Base-by-base conservation (phyloP, 352 stramenopile genomes). In the Globisporangium takayamanum region DNA sequence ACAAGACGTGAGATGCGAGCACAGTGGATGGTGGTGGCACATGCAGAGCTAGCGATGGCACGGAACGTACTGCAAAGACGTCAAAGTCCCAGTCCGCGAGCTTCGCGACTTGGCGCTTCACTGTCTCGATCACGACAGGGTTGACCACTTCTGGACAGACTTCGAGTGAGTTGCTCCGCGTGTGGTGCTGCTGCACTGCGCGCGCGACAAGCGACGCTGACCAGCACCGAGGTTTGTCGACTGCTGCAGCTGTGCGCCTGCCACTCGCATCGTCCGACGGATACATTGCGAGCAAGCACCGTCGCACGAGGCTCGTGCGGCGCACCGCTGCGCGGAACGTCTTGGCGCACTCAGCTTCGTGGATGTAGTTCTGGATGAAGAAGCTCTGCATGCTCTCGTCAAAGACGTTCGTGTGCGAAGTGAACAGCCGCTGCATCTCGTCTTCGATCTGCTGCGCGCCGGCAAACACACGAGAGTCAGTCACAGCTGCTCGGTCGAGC, bases 291-390 rank as follows among this genome's bases (percentile, higher is more conserved):
- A 83, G 63, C 7, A 93, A 57, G 66, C 79, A 91, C 16, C 80
- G 74, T 20, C 80, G 80, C 30, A 91, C 63, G 53, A 93, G 79
- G 44, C 84, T 91, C 26, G 80, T 91, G 47, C 81, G 79, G 5
- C 79, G 77, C 55, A 91, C 59, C 10, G 80, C 79, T 4, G 74
- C 75, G 16, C 79, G 79, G 42, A 90, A 88, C 5, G 68, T 87
- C 65, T 87, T 89, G 47, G 69, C 74, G 46, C 70, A 85, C 52
- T 89, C 81, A 14, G 72, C 69, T 57, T 89, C 81, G 58, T 89
- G 80, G 58, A 90, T 77, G 59, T 87, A 93, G 66, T 93, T 90
- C 63, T 91, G 84, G 66, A 91, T 88, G 67, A 93, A 89, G 57
- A 89, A 93, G 51, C 86, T 83, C 45, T 91, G 84, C 66, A 93